These are phyloP conservation scores for Massariosphaeria phaeospora DNA, from an alignment of 495 filamentous ascomycete genomes.

Conservation along the genomic window DNA sequence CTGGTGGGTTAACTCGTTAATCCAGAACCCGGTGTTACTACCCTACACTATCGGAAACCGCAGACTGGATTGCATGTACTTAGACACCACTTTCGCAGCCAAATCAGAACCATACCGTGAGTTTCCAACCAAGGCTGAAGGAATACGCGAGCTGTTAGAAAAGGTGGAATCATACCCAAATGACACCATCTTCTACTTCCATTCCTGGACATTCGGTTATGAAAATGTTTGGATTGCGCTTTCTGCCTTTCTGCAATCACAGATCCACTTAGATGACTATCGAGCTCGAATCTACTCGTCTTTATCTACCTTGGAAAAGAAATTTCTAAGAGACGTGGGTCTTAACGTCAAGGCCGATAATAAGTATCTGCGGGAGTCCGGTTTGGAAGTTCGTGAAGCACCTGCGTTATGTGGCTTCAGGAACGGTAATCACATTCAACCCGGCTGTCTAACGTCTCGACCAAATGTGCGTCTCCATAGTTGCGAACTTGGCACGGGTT, in stretches of 20 bases:
- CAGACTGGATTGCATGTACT: slow-evolving; percentile 71
- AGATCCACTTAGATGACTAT: slow-evolving; percentile 82
- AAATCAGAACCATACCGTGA: slow-evolving; percentile 44
- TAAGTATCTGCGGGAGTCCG: slow-evolving; percentile 27
- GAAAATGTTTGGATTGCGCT: slow-evolving; percentile 89
- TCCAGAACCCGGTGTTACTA: slow-evolving; percentile 65
- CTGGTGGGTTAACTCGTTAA: slow-evolving; percentile 64
- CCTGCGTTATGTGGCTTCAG: slow-evolving; percentile 69
- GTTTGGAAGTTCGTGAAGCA: slow-evolving; percentile 48
- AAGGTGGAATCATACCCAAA: slow-evolving; percentile 65
- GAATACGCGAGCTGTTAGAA: slow-evolving; percentile 65
- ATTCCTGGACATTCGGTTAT: slow-evolving; percentile 88
- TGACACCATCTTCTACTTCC: slow-evolving; percentile 77
- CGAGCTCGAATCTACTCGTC: slow-evolving; percentile 69
- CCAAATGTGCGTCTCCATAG: slow-evolving; percentile 71
- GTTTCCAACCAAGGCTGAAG: slow-evolving; percentile 64
- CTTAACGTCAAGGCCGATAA: slow-evolving; percentile 37
- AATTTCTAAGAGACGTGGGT: slow-evolving; percentile 9
- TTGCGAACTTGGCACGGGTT: slow-evolving; percentile 71
- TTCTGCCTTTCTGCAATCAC: slow-evolving; percentile 58
- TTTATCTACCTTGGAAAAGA: slow-evolving; percentile 42
- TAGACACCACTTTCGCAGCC: slow-evolving; percentile 75
- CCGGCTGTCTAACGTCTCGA: slow-evolving; percentile 66
- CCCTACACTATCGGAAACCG: slow-evolving; percentile 67
- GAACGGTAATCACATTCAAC: slow-evolving; percentile 64